These are phyloP conservation scores for Xanthoconium stramineum DNA, from an alignment of 768 basidiomycete species.

Conservation along the genomic window DNA sequence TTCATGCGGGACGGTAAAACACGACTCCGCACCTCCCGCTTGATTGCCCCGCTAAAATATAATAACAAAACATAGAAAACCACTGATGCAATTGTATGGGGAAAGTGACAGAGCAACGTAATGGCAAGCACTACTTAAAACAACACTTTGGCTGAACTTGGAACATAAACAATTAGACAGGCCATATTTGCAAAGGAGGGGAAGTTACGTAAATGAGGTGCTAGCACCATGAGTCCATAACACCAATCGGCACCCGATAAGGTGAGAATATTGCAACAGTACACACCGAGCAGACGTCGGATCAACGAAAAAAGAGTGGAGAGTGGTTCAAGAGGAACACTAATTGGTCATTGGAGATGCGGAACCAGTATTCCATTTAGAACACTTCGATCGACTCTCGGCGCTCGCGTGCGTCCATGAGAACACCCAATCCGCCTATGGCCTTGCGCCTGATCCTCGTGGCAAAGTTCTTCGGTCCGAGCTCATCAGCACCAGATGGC, in stretches of 20 bases:
- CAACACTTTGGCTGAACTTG: conserved; percentile 23
- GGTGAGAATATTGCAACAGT: conserved; percentile 12
- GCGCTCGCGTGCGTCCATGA: conserved; percentile 80
- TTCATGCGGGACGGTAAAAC: conserved; percentile 7
- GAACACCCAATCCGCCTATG: conserved; percentile 72
- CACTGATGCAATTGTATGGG: conserved; percentile 13
- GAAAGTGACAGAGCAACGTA: conserved; percentile 17
- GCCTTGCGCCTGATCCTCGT: conserved; percentile 82
- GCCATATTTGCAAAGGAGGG: conserved; percentile 27
- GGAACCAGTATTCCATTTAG: conserved; percentile 32
- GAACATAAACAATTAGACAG: conserved; percentile 21
- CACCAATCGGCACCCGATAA: conserved; percentile 9
- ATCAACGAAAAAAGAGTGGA: conserved; percentile 19
- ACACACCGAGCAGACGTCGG: conserved; percentile 11
- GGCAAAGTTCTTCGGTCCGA: conserved; percentile 87
- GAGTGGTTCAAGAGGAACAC: conserved; percentile 13
- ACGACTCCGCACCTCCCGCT: no score
- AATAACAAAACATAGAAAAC: conserved; percentile 18
- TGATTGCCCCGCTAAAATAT: conserved; percentile 18
- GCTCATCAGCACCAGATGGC: conserved; percentile 81
- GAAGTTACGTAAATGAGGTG: conserved; percentile 16
- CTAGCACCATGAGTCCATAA: conserved; percentile 26
- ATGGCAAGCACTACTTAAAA: conserved; percentile 31
- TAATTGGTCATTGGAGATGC: not conserved
- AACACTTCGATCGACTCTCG: conserved; percentile 71